Base-by-base conservation (phyloP, 352 stramenopile species). In the Pythium pyrilobum region DNA sequence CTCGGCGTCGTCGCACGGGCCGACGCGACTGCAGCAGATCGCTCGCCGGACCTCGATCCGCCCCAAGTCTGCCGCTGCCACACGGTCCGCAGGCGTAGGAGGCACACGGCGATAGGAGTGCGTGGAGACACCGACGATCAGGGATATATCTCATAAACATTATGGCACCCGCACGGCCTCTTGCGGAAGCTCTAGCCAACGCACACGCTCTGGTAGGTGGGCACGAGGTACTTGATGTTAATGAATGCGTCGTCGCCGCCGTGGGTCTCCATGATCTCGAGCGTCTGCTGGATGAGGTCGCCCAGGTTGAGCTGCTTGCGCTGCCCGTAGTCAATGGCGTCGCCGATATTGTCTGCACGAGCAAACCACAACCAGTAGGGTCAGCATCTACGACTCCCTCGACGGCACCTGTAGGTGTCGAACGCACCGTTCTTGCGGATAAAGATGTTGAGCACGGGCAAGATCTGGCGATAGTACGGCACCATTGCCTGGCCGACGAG, bases 221-320 rank as follows among this genome's bases (percentile, higher is more conserved):
- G 96, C 21, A 98, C 74, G 52, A 98, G 85, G 60, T 98, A 99
- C 63, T 98, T 99, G 70, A 98, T 98, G 75, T 98, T 99, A 67
- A 98, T 98, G 69, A 99, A 99, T 4, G 96, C 96, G 67, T 98
- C 90, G 62, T 98, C 88, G 16, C 96, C 96, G 27, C 96, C 96
- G 53, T 98, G 88, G 6, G 89, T 85, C 68, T 99, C 96, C 64
- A 99, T 96, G 54, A 96, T 87, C 65, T 98, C 95, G 4, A 99
- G 81, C 13, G 96, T 98, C 62, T 98, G 91, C 72, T 97, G 88
- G 46, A 98, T 98, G 3, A 99, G 74, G 41, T 98, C 94, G 21
- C 96, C 95, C 29, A 99, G 61, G 68, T 98, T 97, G 42, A 97
- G 70, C 53, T 96, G 77, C 60, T 97, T 97, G 43, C 95, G 80